phyloP scores from a whole-genome alignment of 2,329 filamentous ascomycete species.

The Hypoxylon sp. region DNA sequence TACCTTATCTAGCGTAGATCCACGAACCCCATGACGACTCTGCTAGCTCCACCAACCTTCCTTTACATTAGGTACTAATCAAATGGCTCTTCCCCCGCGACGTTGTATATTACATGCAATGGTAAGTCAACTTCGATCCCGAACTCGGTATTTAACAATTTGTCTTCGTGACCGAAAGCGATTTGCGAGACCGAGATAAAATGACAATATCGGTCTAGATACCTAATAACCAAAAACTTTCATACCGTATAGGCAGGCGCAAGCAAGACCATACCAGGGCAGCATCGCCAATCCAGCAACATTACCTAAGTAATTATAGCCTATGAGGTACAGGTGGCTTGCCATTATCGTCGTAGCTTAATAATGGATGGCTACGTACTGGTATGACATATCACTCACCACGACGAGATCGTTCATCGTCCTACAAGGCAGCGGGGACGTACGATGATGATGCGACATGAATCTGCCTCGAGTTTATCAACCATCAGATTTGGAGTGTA shows the following conservation, averaged over 20 bases:
- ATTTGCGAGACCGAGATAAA: neutral
- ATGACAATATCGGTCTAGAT: neutral
- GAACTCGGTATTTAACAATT: neutral
- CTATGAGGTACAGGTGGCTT: conserved; percentile 4
- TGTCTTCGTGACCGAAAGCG: conserved; percentile 15
- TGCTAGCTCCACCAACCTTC: conserved; percentile 28
- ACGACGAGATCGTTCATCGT: neutral
- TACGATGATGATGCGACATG: neutral
- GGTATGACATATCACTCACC: conserved; percentile 18
- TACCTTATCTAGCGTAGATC: conserved; percentile 28
- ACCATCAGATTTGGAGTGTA: neutral
- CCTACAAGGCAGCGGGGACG: neutral
- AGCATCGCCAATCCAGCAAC: neutral
- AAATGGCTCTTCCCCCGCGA: conserved; percentile 23
- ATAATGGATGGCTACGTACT: conserved; percentile 5
- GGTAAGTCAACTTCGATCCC: neutral
- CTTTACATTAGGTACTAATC: conserved; percentile 4
- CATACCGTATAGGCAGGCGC: neutral
- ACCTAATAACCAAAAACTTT: neutral
- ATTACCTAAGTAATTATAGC: conserved; percentile 1
- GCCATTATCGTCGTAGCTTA: conserved; percentile 21
- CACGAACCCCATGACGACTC: conserved; percentile 32
- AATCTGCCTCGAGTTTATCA: neutral
- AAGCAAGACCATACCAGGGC: conserved; percentile 3
- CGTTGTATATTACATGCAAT: neutral